These are phyloP conservation scores for Phaeodactylum tricornutum DNA, from an alignment of 108 stramenopile genomes.

Conservation along the genomic window DNA sequence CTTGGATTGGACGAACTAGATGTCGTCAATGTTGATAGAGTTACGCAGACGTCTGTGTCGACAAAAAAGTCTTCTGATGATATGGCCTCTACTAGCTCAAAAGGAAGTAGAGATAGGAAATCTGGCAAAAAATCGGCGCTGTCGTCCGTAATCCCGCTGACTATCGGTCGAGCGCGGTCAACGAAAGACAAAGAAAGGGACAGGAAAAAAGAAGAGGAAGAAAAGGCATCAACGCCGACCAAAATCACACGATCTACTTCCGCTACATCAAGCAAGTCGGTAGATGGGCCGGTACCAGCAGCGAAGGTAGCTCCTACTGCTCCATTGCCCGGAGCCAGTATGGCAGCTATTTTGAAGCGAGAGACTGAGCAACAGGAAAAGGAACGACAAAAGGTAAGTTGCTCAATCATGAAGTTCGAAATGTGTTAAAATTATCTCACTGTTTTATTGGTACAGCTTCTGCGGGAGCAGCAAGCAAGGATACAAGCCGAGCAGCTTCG, in stretches of 20 bases:
- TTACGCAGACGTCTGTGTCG: slow-evolving; percentile 38
- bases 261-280: slow-evolving; percentile 8
- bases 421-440: background rate
- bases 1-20: slow-evolving; percentile 79
- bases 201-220: slow-evolving; percentile 9
- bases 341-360: slow-evolving; percentile 85
- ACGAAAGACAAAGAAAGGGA: slow-evolving; percentile 17
- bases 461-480: slow-evolving; percentile 22
- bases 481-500: slow-evolving; percentile 10
- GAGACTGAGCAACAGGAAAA: slow-evolving; percentile 82
- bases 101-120: slow-evolving; percentile 26
- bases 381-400: slow-evolving; percentile 52
- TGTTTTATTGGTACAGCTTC: background rate
- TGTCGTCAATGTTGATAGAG: slow-evolving; percentile 76
- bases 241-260: slow-evolving; percentile 21
- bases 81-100: slow-evolving; percentile 21
- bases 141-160: slow-evolving; percentile 70
- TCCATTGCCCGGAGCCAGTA: slow-evolving; percentile 46
- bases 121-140: slow-evolving; percentile 28
- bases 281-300: slow-evolving; percentile 42
- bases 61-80: slow-evolving; percentile 48
- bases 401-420: background rate
- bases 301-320: slow-evolving; percentile 31
- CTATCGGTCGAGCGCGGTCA: slow-evolving; percentile 77
- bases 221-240: slow-evolving; percentile 17